Evolutionary conservation across 2,329 filamentous ascomycete species (phyloP).

Genomic region (Aureobasidium sp.): DNA sequence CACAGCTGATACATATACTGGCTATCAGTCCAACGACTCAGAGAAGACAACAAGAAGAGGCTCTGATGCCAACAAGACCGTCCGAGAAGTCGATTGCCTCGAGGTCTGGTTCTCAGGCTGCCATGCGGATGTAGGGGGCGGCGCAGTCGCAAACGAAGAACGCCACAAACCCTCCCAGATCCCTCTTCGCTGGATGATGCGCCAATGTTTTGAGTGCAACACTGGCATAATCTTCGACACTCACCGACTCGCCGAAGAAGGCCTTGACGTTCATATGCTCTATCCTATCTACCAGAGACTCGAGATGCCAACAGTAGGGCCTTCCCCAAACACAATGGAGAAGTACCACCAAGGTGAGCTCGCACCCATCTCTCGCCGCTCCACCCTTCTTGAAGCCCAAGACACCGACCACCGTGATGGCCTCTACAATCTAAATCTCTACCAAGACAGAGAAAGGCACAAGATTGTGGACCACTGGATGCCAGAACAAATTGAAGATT

Average conservation of each 20-base stretch:
- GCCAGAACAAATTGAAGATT: slow-evolving; percentile 38
- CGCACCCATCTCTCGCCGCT: slow-evolving; percentile 28
- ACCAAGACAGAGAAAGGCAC: slow-evolving; percentile 19
- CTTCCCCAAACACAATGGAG: slow-evolving; percentile 32
- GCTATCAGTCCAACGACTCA: background rate
- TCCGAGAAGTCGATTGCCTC: slow-evolving; percentile 15
- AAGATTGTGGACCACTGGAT: slow-evolving; percentile 22
- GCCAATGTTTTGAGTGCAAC: slow-evolving; percentile 42
- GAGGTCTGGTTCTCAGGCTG: slow-evolving; percentile 41
- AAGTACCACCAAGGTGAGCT: slow-evolving; percentile 30
- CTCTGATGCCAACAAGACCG: slow-evolving; percentile 21
- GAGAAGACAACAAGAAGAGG: slow-evolving; percentile 19
- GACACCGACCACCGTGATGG: slow-evolving; percentile 20
- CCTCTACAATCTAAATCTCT: slow-evolving; percentile 23
- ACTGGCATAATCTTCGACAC: slow-evolving; percentile 40
- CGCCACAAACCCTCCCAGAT: slow-evolving; percentile 40
- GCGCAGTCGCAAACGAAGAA: slow-evolving; percentile 35
- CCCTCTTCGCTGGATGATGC: slow-evolving; percentile 43
- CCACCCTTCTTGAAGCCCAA: slow-evolving; percentile 21
- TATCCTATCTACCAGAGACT: slow-evolving; percentile 34
- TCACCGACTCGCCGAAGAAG: slow-evolving; percentile 34
- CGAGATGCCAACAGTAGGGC: slow-evolving; percentile 28
- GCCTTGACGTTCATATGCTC: slow-evolving; percentile 37
- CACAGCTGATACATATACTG: background rate
- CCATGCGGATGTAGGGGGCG: slow-evolving; percentile 41